phyloP scores from a whole-genome alignment of 2,329 filamentous ascomycete genomes.

The Botrytis porri region DNA sequence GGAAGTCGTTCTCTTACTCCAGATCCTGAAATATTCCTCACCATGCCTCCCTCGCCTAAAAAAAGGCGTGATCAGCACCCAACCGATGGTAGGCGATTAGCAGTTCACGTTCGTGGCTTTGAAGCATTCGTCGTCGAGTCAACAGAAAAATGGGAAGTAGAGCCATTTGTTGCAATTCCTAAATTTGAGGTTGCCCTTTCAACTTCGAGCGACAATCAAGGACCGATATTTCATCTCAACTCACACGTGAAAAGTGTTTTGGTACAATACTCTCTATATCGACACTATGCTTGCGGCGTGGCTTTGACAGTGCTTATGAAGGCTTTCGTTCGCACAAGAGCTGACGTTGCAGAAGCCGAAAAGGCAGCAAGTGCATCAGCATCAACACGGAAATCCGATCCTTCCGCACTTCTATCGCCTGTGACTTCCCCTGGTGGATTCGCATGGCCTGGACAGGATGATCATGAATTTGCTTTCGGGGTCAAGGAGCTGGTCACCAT shows the following conservation, averaged over 20 bases:
- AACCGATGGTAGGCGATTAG: constrained; percentile 77
- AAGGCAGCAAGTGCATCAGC: constrained; percentile 35
- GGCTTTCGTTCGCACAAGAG: constrained; percentile 59
- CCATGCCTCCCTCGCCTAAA: constrained; percentile 49
- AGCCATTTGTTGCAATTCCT: constrained; percentile 83
- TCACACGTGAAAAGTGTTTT: constrained; percentile 75
- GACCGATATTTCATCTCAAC: constrained; percentile 83
- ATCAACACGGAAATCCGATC: constrained; percentile 19
- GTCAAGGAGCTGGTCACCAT: constrained; percentile 68
- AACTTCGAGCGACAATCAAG: constrained; percentile 81
- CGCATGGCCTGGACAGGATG: constrained; percentile 13
- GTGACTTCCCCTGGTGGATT: constrained; percentile 31
- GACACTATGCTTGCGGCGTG: constrained; percentile 85
- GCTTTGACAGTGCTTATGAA: constrained; percentile 72
- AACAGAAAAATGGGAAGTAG: constrained; percentile 75
- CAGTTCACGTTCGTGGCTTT: constrained; percentile 76
- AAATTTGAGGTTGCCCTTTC: constrained; percentile 83
- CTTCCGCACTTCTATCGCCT: constrained; percentile 33
- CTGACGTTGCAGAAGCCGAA: constrained; percentile 44
- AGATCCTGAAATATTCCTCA: constrained; percentile 60
- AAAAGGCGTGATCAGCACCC: constrained; percentile 50
- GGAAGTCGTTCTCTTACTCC: constrained; percentile 67
- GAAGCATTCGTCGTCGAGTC: constrained; percentile 91
- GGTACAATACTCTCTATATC: constrained; percentile 87
- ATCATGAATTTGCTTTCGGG: constrained; percentile 27